Evolutionary conservation across 176 grass and related monocot genomes (phyloP), one percentile per base, ranked within the genome.

Genomic region (Oryza brachyantha): DNA sequence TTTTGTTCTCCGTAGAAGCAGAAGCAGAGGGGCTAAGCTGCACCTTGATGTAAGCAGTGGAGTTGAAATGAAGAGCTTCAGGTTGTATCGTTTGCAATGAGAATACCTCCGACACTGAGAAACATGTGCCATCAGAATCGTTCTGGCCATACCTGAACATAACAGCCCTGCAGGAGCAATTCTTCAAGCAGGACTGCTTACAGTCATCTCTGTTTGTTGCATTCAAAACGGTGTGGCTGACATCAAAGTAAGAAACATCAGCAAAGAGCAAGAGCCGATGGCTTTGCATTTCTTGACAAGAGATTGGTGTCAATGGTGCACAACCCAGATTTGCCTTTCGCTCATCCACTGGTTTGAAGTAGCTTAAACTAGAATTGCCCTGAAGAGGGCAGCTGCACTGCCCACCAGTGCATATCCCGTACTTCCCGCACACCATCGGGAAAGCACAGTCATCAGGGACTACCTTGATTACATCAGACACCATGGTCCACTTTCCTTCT

Each of bases 391-490:
- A 88, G 28, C 26, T 79, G 34, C 86, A 88, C 29, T 87, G 84
- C 19, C 80, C 81, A 13, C 83, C 78, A 28, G 85, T 77, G 72
- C 81, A 93, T 81, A 93, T 81, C 19, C 87, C 84, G 3, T 90
- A 90, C 55, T 83, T 60, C 10, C 91, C 84, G 2, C 91, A 90
- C 0, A 79, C 87, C 1, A 45, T 79, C 29, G 86, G 86, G 46
- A 79, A 84, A 43, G 42, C 68, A 48, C 86, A 88, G 16, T 50
- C 59, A 77, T 87, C 78, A 36, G 17, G 81, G 41, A 67, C 86
- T 37, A 41, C 1, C 29, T 87, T 29, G 48, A 90, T 79, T 45
- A 88, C 81, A 50, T 93, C 64, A 34, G 3, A 69, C 9, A 84
- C 36, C 31, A 65, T 12, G 1, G 11, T 7, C 91, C 91, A 93